phyloP scores from a whole-genome alignment of 495 filamentous ascomycete genomes.

The Chaetomidium leptoderma region DNA sequence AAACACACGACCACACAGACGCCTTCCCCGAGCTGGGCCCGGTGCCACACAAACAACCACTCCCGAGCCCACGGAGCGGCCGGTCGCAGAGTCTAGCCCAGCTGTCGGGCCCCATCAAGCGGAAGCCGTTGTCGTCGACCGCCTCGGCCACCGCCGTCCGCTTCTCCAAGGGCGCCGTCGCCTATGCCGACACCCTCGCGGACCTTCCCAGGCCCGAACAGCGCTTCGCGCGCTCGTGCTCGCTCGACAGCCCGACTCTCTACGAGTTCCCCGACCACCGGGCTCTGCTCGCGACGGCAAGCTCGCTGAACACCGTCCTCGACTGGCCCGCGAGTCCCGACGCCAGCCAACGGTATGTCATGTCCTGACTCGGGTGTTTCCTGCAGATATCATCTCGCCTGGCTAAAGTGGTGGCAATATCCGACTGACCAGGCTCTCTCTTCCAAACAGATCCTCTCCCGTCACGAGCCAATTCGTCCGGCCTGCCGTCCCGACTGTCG shows the following conservation, averaged over 20 bases:
- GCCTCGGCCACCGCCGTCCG: constrained; percentile 49
- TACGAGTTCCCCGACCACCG: constrained; percentile 49
- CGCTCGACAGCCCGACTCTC: constrained; percentile 53
- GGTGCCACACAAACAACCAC: constrained; percentile 18
- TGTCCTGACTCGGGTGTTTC: constrained; percentile 17
- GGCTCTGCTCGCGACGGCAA: constrained; percentile 14
- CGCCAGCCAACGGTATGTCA: constrained; percentile 29
- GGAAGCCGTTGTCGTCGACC: constrained; percentile 52
- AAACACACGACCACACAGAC: constrained; percentile 31
- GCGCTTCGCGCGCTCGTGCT: constrained; percentile 46
- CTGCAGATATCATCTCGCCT: constrained; percentile 12
- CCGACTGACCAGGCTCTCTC: constrained; percentile 23
- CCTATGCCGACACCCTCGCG: constrained; percentile 35
- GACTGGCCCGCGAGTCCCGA: constrained; percentile 19
- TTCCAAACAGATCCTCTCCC: constrained; percentile 31
- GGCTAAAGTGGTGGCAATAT: constrained; percentile 28
- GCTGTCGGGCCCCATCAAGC: constrained; percentile 39
- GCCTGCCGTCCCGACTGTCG: constrained; percentile 20
- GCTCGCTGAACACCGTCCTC: constrained; percentile 17
- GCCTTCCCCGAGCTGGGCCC: constrained; percentile 24
- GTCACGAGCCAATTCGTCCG: constrained; percentile 17
- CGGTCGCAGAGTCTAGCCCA: constrained; percentile 33
- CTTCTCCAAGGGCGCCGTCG: constrained; percentile 44
- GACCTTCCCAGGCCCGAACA: constrained; percentile 44
- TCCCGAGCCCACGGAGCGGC: constrained; percentile 29